Percentiles rank a stretch among this genome's conserved stretches.
phyloP scores from a whole-genome alignment of 2,329 filamentous ascomycete genomes.

The Plenodomus biglobosus region DNA sequence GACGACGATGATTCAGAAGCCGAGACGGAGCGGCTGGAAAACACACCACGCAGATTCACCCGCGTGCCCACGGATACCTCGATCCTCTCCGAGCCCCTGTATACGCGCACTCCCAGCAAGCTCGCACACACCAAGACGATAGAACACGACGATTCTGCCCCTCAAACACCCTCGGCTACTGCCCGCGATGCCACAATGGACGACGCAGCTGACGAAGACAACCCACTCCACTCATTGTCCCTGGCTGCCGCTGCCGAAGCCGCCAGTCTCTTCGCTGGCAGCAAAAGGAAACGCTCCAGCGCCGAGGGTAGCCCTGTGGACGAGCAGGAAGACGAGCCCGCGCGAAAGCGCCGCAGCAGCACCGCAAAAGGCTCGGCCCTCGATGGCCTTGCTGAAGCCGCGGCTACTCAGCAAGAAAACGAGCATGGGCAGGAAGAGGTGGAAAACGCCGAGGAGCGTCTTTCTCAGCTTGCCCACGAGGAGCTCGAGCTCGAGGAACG shows the following conservation, averaged over 20 bases:
- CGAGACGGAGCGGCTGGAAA: conserved; percentile 89
- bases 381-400: conserved; percentile 36
- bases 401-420: conserved; percentile 31
- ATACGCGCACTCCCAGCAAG: conserved; percentile 44
- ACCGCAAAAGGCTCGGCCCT: conserved; percentile 24
- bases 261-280: conserved; percentile 31
- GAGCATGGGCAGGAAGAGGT: conserved; percentile 54
- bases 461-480: conserved; percentile 36
- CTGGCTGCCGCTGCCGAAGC: conserved; percentile 36
- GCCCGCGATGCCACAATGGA: conserved; percentile 17
- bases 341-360: conserved; percentile 41
- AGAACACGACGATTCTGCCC: conserved; percentile 34
- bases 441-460: conserved; percentile 47
- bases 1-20: conserved; percentile 76
- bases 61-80: conserved; percentile 39
- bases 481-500: conserved; percentile 39
- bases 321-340: conserved; percentile 40
- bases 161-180: conserved; percentile 29
- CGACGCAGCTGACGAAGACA: conserved; percentile 21
- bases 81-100: conserved; percentile 35
- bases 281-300: conserved; percentile 52
- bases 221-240: conserved; percentile 37
- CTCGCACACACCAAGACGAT: conserved; percentile 37
- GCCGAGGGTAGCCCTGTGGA: conserved; percentile 44
- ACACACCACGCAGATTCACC: conserved; percentile 71